A percentile compares a stretch with the other conserved stretches of the same genome.
Conservation (phyloP, 2,329 filamentous ascomycete species). For the Fusarium verrucosum region DNA sequence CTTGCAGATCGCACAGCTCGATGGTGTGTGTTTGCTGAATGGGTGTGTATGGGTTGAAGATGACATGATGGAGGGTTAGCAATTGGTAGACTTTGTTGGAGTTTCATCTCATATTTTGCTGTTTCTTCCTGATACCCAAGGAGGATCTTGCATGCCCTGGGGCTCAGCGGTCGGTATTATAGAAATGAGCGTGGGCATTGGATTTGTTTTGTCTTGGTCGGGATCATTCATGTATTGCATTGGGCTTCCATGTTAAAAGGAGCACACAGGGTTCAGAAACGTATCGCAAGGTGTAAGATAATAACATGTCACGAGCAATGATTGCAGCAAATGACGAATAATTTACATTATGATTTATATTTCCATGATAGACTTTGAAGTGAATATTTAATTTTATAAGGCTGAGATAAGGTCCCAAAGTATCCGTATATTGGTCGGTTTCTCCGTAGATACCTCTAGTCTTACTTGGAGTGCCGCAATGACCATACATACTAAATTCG, state of each 20-base stretch:
- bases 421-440: too few relatives aligned
- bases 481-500: conserved; percentile 1
- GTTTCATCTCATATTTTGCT: conserved; percentile 37
- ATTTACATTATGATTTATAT: neutral
- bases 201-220: conserved; percentile 19
- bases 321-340: conserved; percentile 18
- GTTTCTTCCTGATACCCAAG: conserved; percentile 39
- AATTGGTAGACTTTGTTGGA: conserved; percentile 22
- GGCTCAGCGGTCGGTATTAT: conserved; percentile 30
- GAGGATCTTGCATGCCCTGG: conserved; percentile 41
- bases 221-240: conserved; percentile 24
- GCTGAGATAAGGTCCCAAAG: neutral
- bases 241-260: conserved; percentile 32
- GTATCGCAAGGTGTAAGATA: conserved; percentile 28
- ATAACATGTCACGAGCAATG: conserved; percentile 36
- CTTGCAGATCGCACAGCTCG: conserved; percentile 83
- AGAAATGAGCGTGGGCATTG: conserved; percentile 31
- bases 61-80: conserved; percentile 2
- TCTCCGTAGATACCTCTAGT: too few relatives aligned
- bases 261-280: conserved; percentile 22
- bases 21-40: conserved; percentile 94
- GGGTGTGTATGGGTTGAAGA: conserved; percentile 66
- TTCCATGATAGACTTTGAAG: neutral
- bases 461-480: conserved; percentile 26
- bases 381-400: neutral